phyloP scores from a whole-genome alignment of 176 grass and related monocot species.

The Juncus inflexus region DNA sequence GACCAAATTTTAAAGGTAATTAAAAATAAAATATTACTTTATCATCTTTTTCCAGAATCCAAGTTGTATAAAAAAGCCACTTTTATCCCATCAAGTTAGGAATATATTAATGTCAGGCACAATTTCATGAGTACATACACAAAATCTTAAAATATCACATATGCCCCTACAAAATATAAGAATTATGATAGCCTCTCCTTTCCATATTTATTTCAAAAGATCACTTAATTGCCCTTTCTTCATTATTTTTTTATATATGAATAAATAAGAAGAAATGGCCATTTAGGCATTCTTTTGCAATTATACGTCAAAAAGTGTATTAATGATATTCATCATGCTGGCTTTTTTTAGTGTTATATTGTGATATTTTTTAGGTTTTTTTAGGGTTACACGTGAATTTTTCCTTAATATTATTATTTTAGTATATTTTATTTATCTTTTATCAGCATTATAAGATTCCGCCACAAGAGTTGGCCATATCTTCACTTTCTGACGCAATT shows the following conservation, averaged over 20 bases:
- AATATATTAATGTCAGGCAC: too few relatives aligned
- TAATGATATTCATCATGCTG: background rate
- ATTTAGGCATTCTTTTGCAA: background rate
- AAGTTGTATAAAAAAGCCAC: too few relatives aligned
- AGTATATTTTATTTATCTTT: slow-evolving; percentile 5
- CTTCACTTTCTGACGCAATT: slow-evolving; percentile 53
- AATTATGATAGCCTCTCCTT: background rate
- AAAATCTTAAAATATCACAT: background rate
- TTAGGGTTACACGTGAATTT: background rate
- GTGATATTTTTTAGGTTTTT: background rate
- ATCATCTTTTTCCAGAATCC: slow-evolving; percentile 3
- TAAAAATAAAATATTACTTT: slow-evolving; percentile 6
- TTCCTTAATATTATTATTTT: background rate
- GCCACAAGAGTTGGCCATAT: slow-evolving; percentile 71
- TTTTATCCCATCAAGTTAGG: too few relatives aligned
- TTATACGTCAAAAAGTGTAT: background rate
- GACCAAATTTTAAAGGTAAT: slow-evolving; percentile 69
- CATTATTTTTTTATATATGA: too few relatives aligned
- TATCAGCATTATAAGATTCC: slow-evolving; percentile 79
- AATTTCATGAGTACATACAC: background rate
- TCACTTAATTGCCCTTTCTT: too few relatives aligned
- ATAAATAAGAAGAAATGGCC: too few relatives aligned
- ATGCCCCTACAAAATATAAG: background rate
- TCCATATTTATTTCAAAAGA: background rate
- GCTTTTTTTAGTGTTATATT: slow-evolving; percentile 1